Evolutionary conservation across 306 rosid genomes (phyloP).

Genomic region (Cucumis sativus): Cucumber_9930_V3 NC_026657.2:29730501-29731000

Average conservation of each 20-base stretch:
- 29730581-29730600: conserved; percentile 5
- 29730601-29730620: conserved; percentile 13
- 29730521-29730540: not conserved
- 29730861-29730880: not conserved
- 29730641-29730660: conserved; percentile 9
- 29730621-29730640: conserved; percentile 34
- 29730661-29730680: not conserved
- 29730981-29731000: not conserved
- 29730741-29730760: conserved; percentile 98
- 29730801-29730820: conserved; percentile 7
- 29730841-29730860: conserved; percentile 7
- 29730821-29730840: not conserved
- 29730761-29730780: conserved; percentile 79
- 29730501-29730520: not conserved
- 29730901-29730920: conserved; percentile 96
- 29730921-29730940: conserved; percentile 54
- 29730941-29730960: not conserved
- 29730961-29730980: not conserved
- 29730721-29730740: conserved; percentile 94
- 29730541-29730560: conserved; percentile 3
- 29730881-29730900: not conserved
- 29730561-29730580: conserved; percentile 80
- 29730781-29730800: conserved; percentile 99
- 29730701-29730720: conserved; percentile 59
- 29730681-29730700: conserved; percentile 8